A percentile compares a stretch with the other conserved stretches of the same genome.
Conservation (phyloP, 2,329 filamentous ascomycete genomes). For the Pyricularia sp. region DNA sequence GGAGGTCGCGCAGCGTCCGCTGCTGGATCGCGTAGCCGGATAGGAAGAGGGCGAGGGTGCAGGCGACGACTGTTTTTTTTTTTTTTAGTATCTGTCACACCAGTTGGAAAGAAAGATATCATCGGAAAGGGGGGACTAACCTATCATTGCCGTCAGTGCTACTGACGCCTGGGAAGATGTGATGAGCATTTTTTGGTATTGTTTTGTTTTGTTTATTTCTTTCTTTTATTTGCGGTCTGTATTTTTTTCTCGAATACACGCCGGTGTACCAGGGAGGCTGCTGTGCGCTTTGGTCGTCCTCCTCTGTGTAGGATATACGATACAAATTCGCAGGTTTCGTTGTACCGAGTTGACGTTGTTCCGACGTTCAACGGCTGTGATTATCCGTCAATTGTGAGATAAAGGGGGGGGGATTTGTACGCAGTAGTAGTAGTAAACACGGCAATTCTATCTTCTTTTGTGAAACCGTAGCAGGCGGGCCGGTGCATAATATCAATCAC, state of each 20-base stretch:
- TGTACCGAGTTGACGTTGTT: neutral
- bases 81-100: neutral
- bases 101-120: neutral
- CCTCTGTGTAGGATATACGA: neutral
- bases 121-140: slow-evolving; percentile 32
- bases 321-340: neutral
- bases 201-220: neutral
- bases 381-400: neutral
- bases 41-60: slow-evolving; percentile 75
- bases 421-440: too few species aligned
- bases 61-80: slow-evolving; percentile 52
- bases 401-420: too few species aligned
- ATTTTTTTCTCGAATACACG: neutral
- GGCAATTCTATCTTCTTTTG: neutral
- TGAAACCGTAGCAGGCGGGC: neutral
- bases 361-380: neutral
- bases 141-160: slow-evolving; percentile 51
- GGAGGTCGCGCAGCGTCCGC: slow-evolving; percentile 69
- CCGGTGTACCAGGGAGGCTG: neutral
- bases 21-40: slow-evolving; percentile 85
- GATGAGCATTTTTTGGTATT: slow-evolving; percentile 39
- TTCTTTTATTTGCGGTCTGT: too few species aligned
- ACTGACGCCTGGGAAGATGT: slow-evolving; percentile 64
- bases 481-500: neutral
- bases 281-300: neutral